phyloP scores from a whole-genome alignment of 176 grass and related monocot species.

The Areca catechu region DNA sequence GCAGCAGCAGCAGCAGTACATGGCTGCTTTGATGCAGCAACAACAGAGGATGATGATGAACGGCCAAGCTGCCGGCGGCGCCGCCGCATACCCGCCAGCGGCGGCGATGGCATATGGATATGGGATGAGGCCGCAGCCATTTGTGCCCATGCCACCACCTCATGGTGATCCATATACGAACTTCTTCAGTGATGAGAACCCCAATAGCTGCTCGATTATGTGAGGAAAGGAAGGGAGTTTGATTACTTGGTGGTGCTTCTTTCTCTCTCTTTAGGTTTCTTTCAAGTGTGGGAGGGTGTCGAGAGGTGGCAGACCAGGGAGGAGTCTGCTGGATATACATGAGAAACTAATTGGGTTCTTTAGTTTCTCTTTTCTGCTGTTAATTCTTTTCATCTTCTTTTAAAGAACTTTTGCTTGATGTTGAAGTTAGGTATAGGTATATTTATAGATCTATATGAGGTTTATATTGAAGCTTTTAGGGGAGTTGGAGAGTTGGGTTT shows the following conservation, averaged over 20 bases:
- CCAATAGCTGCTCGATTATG: conserved; percentile 19
- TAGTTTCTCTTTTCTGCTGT: background rate
- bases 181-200: conserved; percentile 28
- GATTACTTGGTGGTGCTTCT: no score
- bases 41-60: conserved; percentile 38
- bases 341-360: background rate
- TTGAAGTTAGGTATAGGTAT: conserved; percentile 4
- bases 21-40: conserved; percentile 6
- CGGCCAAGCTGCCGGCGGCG: background rate
- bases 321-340: background rate
- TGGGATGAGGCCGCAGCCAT: no score
- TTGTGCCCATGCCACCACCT: background rate
- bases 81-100: no score
- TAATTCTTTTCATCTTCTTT: conserved; percentile 4
- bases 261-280: no score
- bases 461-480: conserved; percentile 7
- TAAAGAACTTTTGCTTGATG: conserved; percentile 2
- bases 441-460: background rate
- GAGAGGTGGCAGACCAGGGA: no score
- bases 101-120: no score
- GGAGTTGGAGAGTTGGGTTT: no score
- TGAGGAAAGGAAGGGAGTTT: background rate
- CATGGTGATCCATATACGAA: conserved; percentile 1
- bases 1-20: conserved; percentile 40
- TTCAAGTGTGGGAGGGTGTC: no score